Conservation (phyloP, 148 eudicot species). For the Cornus controversa region DNA sequence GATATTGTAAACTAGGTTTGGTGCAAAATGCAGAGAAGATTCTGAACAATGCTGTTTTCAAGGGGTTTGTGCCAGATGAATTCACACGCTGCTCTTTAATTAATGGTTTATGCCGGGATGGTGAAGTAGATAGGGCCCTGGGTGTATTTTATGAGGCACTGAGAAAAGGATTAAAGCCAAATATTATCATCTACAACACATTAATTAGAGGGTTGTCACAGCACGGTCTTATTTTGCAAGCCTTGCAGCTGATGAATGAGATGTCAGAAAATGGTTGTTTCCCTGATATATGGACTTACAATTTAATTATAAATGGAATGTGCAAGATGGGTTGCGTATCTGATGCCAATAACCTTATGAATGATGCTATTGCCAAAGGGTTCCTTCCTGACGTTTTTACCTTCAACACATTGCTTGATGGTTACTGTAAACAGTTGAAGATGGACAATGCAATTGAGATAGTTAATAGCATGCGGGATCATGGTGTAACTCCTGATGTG, state of each 20-base stretch:
- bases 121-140: slow-evolving; percentile 73
- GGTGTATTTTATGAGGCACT: slow-evolving; percentile 52
- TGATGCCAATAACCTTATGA: slow-evolving; percentile 70
- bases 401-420: slow-evolving; percentile 87
- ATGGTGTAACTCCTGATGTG: slow-evolving; percentile 71
- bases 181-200: slow-evolving; percentile 66
- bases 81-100: slow-evolving; percentile 79
- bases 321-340: slow-evolving; percentile 88
- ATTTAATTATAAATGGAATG: slow-evolving; percentile 73
- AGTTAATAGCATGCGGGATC: slow-evolving; percentile 70
- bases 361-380: slow-evolving; percentile 75
- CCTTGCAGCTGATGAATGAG: slow-evolving; percentile 66
- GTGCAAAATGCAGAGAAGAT: slow-evolving; percentile 65
- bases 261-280: slow-evolving; percentile 68
- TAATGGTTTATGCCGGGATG: slow-evolving; percentile 71
- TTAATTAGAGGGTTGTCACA: slow-evolving; percentile 77
- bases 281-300: slow-evolving; percentile 81
- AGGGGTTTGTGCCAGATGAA: slow-evolving; percentile 77
- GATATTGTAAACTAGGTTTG: slow-evolving; percentile 78
- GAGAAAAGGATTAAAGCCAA: slow-evolving; percentile 59
- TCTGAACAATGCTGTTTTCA: slow-evolving; percentile 61
- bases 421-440: slow-evolving; percentile 80
- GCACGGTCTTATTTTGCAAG: slow-evolving; percentile 66
- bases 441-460: slow-evolving; percentile 71
- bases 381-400: slow-evolving; percentile 83